Base-by-base conservation (phyloP, 148 eudicot species). In the Talinum fruticosum region DNA sequence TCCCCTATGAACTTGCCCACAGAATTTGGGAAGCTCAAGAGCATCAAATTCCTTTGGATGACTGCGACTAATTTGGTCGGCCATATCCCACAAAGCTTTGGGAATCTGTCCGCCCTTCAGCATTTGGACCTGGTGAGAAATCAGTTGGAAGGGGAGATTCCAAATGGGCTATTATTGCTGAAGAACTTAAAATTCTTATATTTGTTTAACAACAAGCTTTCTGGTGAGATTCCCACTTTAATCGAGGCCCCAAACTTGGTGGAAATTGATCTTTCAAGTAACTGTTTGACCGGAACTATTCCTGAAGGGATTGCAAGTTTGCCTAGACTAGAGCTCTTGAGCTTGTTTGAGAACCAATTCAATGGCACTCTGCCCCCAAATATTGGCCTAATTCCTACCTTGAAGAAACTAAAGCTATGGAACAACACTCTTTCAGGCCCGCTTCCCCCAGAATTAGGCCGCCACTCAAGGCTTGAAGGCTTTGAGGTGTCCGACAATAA, bases 371-470 rank as follows among this genome's bases (percentile, higher is more conserved):
- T 89, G 33, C 90, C 90, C 8, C 32, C 47, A 53, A 47, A 80
- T 47, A 72, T 89, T 21, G 87, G 85, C 33, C 19, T 47, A 47
- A 51, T 89, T 19, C 85, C 88, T 21, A 72, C 51, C 6, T 35
- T 89, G 32, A 45, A 29, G 38, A 13, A 0, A 14, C 76, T 87
- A 5, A 51, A 74, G 41, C 69, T 84, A 37, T 87, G 76, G 36
- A n/a, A 19, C 32, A 89, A 89, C 74, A 84, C 74, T 5, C 69
- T 89, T 32, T 83, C 77, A 34, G 93, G 93, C 2, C 69, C 53
- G 24, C 72, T 89, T 90, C 92, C 18, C 93, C 83, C 87, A 5
- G 88, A 84, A n/a, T 38, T 89, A 6, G 92, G 92, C 32, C 70
- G 73, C 8, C 85, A 87, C 73, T 87, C 90, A 33, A 83, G 77